Evolutionary conservation across 768 basidiomycete species (phyloP).

Genomic region (Mycena belliarum): DNA sequence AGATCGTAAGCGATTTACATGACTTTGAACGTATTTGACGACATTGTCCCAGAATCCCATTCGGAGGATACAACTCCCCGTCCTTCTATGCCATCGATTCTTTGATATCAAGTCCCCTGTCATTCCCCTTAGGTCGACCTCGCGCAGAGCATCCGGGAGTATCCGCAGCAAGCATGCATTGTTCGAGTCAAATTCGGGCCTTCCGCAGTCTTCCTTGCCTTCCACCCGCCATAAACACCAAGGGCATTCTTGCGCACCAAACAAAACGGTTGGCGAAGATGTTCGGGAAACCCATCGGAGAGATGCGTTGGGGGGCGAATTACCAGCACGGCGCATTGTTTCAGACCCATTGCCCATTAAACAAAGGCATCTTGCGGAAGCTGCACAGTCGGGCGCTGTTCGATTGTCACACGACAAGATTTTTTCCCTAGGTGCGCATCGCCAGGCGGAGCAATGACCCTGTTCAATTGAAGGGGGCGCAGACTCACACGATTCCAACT

Average conservation of each 20-base stretch:
- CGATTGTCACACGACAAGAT: neutral
- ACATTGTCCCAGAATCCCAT: conserved; percentile 26
- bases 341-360: conserved; percentile 32
- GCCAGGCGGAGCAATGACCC: no score
- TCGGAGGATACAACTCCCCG: conserved; percentile 29
- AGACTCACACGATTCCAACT: no score
- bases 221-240: neutral
- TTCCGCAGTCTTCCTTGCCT: conserved; percentile 4
- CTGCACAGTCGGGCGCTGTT: neutral
- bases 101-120: conserved; percentile 25
- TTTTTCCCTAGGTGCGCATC: neutral
- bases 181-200: conserved; percentile 11
- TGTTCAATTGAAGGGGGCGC: no score
- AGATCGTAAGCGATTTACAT: conserved; percentile 25
- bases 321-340: conserved; percentile 30
- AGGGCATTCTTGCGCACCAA: conserved; percentile 7
- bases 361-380: neutral
- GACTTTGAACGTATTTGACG: conserved; percentile 4
- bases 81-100: conserved; percentile 33
- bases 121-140: conserved; percentile 5
- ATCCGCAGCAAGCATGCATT: conserved; percentile 18
- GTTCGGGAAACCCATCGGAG: conserved; percentile 17
- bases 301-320: conserved; percentile 22
- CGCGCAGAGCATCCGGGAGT: neutral
- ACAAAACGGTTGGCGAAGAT: conserved; percentile 21